A percentile compares a stretch with the other conserved stretches of the same genome.
Conservation (phyloP, 2,329 filamentous ascomycete genomes). For the Eurotiales sp. region DNA sequence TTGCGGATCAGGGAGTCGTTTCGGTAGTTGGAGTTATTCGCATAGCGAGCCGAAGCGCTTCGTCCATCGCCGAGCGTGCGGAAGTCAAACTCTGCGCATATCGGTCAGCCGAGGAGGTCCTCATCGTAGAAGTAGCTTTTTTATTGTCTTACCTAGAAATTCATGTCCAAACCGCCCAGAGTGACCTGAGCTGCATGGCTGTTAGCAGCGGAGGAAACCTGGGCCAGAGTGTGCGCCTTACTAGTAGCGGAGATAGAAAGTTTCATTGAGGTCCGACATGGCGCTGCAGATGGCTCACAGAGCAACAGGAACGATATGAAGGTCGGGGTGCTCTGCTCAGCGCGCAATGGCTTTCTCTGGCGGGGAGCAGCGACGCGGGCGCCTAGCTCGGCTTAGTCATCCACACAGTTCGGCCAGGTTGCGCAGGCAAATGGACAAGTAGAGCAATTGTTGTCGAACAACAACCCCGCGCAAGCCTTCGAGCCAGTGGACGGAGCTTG, state of each 20-base stretch:
- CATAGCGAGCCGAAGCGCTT: constrained; percentile 91
- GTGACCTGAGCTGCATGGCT: constrained; percentile 75
- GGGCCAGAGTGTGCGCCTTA: constrained; percentile 49
- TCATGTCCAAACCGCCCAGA: constrained; percentile 97
- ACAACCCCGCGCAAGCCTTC: constrained; percentile 34
- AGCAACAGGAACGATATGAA: no score
- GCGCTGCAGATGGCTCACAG: no score
- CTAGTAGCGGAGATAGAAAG: constrained; percentile 98
- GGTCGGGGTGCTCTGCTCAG: no score
- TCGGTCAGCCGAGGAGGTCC: no score
- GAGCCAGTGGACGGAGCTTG: constrained; percentile 34
- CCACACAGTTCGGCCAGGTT: constrained; percentile 40
- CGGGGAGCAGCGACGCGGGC: constrained; percentile 7
- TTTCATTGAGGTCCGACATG: constrained; percentile 64
- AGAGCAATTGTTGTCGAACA: constrained; percentile 33
- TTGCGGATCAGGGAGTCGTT: constrained; percentile 98
- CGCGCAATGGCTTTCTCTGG: no score
- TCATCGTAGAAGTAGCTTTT: no score
- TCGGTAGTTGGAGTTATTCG: constrained; percentile 99
- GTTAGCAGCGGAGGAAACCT: constrained; percentile 40
- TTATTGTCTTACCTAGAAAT: constrained; percentile 72
- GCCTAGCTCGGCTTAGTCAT: constrained; percentile 38
- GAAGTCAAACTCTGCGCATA: constrained; percentile 82
- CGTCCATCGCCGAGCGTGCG: constrained; percentile 86
- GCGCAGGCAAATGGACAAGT: constrained; percentile 40